Percentiles rank a stretch among this genome's conserved stretches.
phyloP scores from a whole-genome alignment of 2,329 filamentous ascomycete species.

The Fusarium dlaminii region DNA sequence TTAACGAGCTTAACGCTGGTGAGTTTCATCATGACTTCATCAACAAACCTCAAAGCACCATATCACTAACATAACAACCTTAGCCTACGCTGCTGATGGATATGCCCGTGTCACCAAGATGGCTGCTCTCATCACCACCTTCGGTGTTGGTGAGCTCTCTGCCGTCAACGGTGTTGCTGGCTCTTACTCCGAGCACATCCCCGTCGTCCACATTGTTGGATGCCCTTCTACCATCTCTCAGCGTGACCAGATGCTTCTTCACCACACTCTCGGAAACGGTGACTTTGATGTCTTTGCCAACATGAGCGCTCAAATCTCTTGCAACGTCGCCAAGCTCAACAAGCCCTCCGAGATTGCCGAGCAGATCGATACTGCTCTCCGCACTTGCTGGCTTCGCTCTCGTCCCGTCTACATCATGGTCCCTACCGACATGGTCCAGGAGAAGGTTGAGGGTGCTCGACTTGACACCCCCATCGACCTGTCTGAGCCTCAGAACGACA shows the following conservation, averaged over 20 bases:
- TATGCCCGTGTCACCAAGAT: constrained; percentile 79
- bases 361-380: constrained; percentile 81
- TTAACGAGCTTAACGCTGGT: constrained; percentile 79
- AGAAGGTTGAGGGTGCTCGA: constrained; percentile 78
- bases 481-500: constrained; percentile 69
- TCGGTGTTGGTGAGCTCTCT: constrained; percentile 79
- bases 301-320: constrained; percentile 79
- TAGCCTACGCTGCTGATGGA: constrained; percentile 81
- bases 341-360: constrained; percentile 74
- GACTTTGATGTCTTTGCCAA: constrained; percentile 85
- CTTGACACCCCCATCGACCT: constrained; percentile 78
- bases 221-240: constrained; percentile 60
- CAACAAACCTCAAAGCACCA: not conserved
- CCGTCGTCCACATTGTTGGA: constrained; percentile 74
- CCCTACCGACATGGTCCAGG: constrained; percentile 81
- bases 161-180: constrained; percentile 79
- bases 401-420: constrained; percentile 86
- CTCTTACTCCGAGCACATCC: constrained; percentile 77
- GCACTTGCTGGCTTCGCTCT: constrained; percentile 77
- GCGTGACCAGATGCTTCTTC: constrained; percentile 60
- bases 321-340: constrained; percentile 75
- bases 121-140: constrained; percentile 76
- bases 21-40: constrained; percentile 42
- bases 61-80: constrained; percentile 20
- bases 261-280: constrained; percentile 79